Percentiles rank a stretch among this genome's conserved stretches.
These are phyloP conservation scores for Diplosphaera chodatii DNA, from an alignment of 139 green algal genomes.

Conservation along the genomic window DNA sequence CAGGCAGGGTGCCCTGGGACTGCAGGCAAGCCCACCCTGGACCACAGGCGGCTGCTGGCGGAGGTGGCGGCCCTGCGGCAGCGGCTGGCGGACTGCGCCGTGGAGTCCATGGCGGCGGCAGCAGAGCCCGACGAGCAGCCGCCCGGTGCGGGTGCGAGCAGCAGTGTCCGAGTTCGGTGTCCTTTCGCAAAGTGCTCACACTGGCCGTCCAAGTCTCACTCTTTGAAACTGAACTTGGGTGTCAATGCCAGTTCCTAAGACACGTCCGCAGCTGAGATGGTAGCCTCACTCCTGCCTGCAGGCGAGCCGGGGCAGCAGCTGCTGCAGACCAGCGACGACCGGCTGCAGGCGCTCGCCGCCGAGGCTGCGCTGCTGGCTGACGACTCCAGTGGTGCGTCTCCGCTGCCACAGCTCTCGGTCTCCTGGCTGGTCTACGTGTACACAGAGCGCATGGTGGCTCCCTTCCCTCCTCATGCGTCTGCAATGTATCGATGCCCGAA, in stretches of 20 bases:
- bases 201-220: too few species aligned
- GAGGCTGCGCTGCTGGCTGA: neutral
- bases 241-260: too few species aligned
- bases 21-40: too few species aligned
- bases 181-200: too few species aligned
- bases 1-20: too few species aligned
- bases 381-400: neutral
- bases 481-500: too few species aligned
- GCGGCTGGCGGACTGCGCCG: conserved; percentile 1
- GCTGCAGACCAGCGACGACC: neutral
- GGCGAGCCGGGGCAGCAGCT: neutral
- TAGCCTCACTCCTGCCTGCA: too few species aligned
- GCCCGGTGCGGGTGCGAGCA: too few species aligned
- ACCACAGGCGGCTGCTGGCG: neutral
- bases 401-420: neutral
- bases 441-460: neutral
- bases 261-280: too few species aligned
- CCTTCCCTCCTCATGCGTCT: too few species aligned
- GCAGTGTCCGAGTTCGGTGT: too few species aligned
- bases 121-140: neutral
- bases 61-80: neutral
- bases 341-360: neutral
- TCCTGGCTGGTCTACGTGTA: neutral
- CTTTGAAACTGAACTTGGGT: too few species aligned
- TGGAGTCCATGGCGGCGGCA: neutral